A percentile compares a stretch with the other conserved stretches of the same genome.
phyloP scores from a whole-genome alignment of 202 grass and related monocot species.

The Schoenoplectus triqueter region DNA sequence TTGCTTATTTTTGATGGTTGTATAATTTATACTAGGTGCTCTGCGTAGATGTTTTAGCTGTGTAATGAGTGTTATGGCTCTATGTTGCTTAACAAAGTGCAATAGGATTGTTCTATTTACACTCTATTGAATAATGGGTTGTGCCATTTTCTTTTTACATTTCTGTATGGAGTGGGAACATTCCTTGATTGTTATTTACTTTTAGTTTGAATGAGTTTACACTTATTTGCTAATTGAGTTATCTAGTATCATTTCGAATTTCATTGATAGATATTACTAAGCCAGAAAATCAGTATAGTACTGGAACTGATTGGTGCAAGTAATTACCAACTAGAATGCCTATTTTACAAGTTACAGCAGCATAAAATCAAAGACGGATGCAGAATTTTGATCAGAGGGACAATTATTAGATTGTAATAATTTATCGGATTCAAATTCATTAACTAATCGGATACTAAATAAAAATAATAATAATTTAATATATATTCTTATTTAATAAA shows the following conservation, averaged over 20 bases:
- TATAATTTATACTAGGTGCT: neutral
- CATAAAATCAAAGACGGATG: too few species aligned
- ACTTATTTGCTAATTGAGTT: neutral
- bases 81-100: neutral
- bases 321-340: neutral
- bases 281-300: neutral
- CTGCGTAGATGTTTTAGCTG: neutral
- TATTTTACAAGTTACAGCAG: neutral
- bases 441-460: too few species aligned
- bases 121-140: neutral
- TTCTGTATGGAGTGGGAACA: neutral
- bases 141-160: neutral
- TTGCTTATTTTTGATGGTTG: neutral
- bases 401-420: too few species aligned
- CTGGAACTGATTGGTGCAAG: neutral
- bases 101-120: slow-evolving; percentile 6
- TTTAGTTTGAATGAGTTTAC: neutral
- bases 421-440: too few species aligned
- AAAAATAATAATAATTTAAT: too few species aligned
- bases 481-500: too few species aligned
- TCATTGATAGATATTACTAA: neutral
- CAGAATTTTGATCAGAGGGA: too few species aligned
- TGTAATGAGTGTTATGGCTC: neutral
- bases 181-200: neutral
- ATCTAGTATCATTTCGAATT: neutral